Conservation (phyloP, 2,329 filamentous ascomycete genomes). For the Trichoderma atroviride region DNA sequence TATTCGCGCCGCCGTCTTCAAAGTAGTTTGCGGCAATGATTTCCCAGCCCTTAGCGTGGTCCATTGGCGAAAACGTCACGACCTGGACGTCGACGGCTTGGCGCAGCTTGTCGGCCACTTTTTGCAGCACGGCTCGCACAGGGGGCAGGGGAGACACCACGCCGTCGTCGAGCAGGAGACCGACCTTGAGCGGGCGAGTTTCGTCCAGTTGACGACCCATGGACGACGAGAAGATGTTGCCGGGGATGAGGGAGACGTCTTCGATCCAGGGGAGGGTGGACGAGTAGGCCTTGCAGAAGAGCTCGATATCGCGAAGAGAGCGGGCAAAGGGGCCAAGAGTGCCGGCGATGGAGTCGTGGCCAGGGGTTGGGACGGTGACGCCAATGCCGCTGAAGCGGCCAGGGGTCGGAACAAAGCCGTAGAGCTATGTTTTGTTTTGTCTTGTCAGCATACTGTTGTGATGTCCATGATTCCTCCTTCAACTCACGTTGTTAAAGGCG, state of each 20-base stretch:
- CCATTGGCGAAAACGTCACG: constrained; percentile 48
- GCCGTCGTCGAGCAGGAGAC: constrained; percentile 90
- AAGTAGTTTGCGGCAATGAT: constrained; percentile 99
- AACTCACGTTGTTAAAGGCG: constrained; percentile 17
- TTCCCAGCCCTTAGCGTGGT: constrained; percentile 75
- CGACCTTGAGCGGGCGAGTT: constrained; percentile 76
- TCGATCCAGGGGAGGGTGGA: constrained; percentile 73
- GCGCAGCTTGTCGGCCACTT: constrained; percentile 92
- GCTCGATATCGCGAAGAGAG: constrained; percentile 21
- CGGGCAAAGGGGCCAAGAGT: constrained; percentile 54
- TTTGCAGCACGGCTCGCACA: constrained; percentile 87
- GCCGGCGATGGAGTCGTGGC: constrained; percentile 88
- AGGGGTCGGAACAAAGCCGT: constrained; percentile 63
- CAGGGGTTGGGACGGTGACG: constrained; percentile 87
- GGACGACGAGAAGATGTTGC: constrained; percentile 12
- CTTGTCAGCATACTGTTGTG: neutral
- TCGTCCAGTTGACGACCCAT: constrained; percentile 19
- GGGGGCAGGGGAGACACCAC: constrained; percentile 81
- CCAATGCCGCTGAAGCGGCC: constrained; percentile 83
- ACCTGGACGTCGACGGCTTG: constrained; percentile 89
- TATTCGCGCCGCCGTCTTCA: constrained; percentile 72
- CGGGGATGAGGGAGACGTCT: constrained; percentile 87
- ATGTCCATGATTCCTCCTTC: neutral
- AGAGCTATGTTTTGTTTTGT: neutral
- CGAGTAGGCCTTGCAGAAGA: constrained; percentile 47